Evolutionary conservation across 148 eudicot species (phyloP), one percentile per base, ranked within the genome.

Genomic region (Limonium bicolor): DNA sequence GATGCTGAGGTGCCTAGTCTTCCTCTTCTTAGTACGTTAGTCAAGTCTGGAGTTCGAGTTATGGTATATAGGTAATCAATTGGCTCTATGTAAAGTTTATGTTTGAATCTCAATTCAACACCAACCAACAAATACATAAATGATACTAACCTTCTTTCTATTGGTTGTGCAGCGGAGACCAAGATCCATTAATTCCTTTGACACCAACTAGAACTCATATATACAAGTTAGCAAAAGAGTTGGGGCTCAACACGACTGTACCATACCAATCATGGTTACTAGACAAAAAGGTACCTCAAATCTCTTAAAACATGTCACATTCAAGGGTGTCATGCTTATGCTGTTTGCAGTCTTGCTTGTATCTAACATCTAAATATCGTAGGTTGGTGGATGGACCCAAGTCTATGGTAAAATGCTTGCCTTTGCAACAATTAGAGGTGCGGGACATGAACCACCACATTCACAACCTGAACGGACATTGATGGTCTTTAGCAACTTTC

Each of bases 361-460:
- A n/a, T n/a, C n/a, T n/a, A n/a, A n/a, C n/a, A n/a, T n/a, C n/a
- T n/a, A n/a, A n/a, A n/a, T n/a, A n/a, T n/a, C 5, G 13, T 59
- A 86, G 95, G 95, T 86, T 30, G 95, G 95, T 3, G 95, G 95
- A 27, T 86, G 95, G 95, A 86, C 95, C 7, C 72, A 77, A 56
- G 86, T 73, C 19, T 86, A 77, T 13, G 92, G 86, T 4, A 49
- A 68, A 19, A 61, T 70, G 18, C 56, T 86, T 14, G 72, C 86
- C 8, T 86, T 86, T 42, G 95, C 95, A 8, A 86, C 95, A 3
- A 51, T 86, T 31, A 63, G 95, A 77, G 95, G 92, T 4, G 95
- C 92, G 7, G 65, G 86, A 24, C 95, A 86, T 38, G 95, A 86
- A 66, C 86, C 68, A n/a, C 92, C 95, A 1, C 81, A 74, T 66